These are phyloP conservation scores for Aspergillus neoniger DNA, from an alignment of 2,329 filamentous ascomycete species.

Conservation along the genomic window DNA sequence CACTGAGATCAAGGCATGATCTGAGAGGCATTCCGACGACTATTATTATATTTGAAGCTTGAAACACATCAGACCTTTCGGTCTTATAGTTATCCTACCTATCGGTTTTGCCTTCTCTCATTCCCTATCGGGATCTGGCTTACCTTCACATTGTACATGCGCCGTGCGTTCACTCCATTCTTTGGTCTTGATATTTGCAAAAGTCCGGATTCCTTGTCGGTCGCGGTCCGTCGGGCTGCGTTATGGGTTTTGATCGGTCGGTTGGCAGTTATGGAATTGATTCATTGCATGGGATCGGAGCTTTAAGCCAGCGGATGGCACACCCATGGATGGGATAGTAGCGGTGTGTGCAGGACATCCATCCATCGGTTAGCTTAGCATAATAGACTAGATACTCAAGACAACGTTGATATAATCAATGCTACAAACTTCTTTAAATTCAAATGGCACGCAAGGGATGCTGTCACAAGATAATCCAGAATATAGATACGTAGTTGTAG, in stretches of 20 bases:
- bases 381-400: neutral
- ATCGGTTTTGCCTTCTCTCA: neutral
- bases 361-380: neutral
- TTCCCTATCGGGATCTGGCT: neutral
- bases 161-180: neutral
- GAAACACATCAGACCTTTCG: neutral
- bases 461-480: neutral
- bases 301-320: neutral
- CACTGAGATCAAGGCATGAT: slow-evolving; percentile 22
- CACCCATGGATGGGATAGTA: neutral
- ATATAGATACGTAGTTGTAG: no score
- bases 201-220: neutral
- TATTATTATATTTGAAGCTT: neutral
- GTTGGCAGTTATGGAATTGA: neutral
- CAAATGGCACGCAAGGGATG: neutral
- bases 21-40: neutral
- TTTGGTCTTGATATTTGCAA: neutral
- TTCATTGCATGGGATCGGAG: neutral
- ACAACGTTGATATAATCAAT: no score
- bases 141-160: neutral
- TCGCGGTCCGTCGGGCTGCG: neutral
- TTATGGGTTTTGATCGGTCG: neutral
- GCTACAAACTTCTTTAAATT: neutral
- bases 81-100: neutral
- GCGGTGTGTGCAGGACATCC: neutral